phyloP scores from a whole-genome alignment of 2,329 filamentous ascomycete species.

The Apiospora aurea region DNA sequence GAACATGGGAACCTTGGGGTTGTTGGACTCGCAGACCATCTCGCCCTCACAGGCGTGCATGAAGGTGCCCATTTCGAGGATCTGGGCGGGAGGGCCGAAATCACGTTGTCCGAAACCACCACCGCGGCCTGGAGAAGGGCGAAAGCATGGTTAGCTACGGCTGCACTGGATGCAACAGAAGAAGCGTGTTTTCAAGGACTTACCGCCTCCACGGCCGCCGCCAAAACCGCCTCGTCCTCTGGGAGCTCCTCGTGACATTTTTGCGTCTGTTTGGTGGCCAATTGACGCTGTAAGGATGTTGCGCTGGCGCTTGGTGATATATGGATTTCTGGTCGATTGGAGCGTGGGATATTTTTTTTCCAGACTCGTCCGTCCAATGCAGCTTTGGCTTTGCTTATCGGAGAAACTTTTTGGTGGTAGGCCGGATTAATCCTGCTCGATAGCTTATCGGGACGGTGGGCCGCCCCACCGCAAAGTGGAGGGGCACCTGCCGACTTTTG shows the following conservation, averaged over 20 bases:
- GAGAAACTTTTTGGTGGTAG: conserved; percentile 20
- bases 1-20: conserved; percentile 97
- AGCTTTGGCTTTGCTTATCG: conserved; percentile 10
- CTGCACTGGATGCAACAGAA: neutral
- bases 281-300: conserved; percentile 19
- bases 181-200: conserved; percentile 27
- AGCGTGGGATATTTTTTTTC: conserved; percentile 13
- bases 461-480: neutral
- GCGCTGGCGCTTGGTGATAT: conserved; percentile 21
- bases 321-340: conserved; percentile 6
- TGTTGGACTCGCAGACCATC: conserved; percentile 95
- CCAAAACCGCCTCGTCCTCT: conserved; percentile 42
- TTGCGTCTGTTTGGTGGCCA: conserved; percentile 14
- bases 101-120: conserved; percentile 44
- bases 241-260: conserved; percentile 44
- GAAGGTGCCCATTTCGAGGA: conserved; percentile 86
- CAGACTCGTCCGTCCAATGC: conserved; percentile 17
- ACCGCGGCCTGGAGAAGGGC: conserved; percentile 39
- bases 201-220: conserved; percentile 40
- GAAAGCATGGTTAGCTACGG: neutral
- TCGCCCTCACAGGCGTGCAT: conserved; percentile 96
- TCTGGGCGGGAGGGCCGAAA: conserved; percentile 43
- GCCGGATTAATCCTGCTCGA: conserved; percentile 14
- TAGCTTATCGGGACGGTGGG: neutral
- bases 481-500: conserved; percentile 2